Evolutionary conservation across 768 basidiomycete species (phyloP).

Genomic region (Leccinum imitatum): DNA sequence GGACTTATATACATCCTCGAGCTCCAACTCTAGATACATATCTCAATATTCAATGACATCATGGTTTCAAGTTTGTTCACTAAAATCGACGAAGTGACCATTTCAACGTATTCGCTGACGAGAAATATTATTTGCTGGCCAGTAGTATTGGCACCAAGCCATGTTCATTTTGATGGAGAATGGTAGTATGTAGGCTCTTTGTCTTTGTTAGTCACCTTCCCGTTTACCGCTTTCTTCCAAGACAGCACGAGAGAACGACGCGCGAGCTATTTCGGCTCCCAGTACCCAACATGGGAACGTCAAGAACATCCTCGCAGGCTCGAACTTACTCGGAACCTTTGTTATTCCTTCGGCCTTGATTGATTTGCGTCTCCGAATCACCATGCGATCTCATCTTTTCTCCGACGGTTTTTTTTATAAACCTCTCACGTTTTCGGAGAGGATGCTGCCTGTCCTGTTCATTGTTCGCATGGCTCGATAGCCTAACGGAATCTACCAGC

Average conservation of each 20-base stretch:
- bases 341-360: conserved; percentile 33
- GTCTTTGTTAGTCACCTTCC: background rate
- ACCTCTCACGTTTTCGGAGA: conserved; percentile 43
- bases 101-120: too few species aligned
- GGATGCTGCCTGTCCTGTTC: conserved; percentile 54
- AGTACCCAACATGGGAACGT: conserved; percentile 31
- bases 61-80: background rate
- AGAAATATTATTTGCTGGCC: too few species aligned
- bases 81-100: background rate
- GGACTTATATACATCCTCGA: background rate
- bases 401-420: conserved; percentile 49
- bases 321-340: conserved; percentile 45
- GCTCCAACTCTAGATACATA: background rate
- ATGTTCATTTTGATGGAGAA: too few species aligned
- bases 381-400: conserved; percentile 53
- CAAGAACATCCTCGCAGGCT: conserved; percentile 43
- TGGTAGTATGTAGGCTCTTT: too few species aligned
- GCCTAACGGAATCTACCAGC: conserved; percentile 38
- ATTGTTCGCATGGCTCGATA: conserved; percentile 56
- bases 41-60: background rate
- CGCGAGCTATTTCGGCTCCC: conserved; percentile 22
- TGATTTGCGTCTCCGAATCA: conserved; percentile 22
- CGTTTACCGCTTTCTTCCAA: background rate
- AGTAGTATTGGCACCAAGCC: too few species aligned
- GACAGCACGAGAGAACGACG: background rate